Conservation (phyloP, 371 early-diverging fungal genomes). For the Coemansia sp. region DNA sequence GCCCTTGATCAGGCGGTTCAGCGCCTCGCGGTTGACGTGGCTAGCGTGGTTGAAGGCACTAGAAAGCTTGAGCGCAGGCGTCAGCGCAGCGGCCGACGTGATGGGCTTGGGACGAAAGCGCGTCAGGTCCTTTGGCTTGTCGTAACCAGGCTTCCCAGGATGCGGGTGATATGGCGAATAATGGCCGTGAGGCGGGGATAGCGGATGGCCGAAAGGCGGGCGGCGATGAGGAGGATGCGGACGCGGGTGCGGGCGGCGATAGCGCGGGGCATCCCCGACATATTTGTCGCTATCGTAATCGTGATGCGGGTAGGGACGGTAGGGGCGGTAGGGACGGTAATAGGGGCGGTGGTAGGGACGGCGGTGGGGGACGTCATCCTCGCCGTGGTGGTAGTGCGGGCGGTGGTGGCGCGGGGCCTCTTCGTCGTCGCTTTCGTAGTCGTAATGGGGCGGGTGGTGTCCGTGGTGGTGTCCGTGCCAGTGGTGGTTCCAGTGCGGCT, state of each 20-base stretch:
- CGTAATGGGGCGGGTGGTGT: slow-evolving; percentile 1
- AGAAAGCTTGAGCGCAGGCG: background rate
- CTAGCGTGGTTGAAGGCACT: slow-evolving; percentile 1
- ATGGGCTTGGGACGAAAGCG: slow-evolving; percentile 12
- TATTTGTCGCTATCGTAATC: background rate
- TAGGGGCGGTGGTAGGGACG: background rate
- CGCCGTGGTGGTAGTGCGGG: background rate
- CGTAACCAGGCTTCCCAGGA: background rate
- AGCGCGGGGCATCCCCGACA: background rate
- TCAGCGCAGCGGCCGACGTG: background rate
- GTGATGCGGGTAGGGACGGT: slow-evolving; percentile 8
- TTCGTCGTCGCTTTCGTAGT: background rate
- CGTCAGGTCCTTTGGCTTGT: background rate
- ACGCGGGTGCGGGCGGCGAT: background rate
- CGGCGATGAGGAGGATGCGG: background rate
- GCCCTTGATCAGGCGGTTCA: slow-evolving; percentile 31
- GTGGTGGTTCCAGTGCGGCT: slow-evolving; percentile 1
- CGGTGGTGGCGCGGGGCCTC: background rate
- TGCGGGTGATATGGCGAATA: background rate
- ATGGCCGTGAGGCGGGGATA: too few relatives aligned
- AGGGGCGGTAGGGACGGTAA: background rate
- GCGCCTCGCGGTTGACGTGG: slow-evolving; percentile 17
- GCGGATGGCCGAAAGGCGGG: background rate
- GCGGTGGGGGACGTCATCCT: slow-evolving; percentile 2
- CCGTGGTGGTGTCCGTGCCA: slow-evolving; percentile 3